Percentiles rank a stretch among this genome's conserved stretches.
Conservation (phyloP, 2,329 filamentous ascomycete genomes). For the Harringtonia aguacate region DNA sequence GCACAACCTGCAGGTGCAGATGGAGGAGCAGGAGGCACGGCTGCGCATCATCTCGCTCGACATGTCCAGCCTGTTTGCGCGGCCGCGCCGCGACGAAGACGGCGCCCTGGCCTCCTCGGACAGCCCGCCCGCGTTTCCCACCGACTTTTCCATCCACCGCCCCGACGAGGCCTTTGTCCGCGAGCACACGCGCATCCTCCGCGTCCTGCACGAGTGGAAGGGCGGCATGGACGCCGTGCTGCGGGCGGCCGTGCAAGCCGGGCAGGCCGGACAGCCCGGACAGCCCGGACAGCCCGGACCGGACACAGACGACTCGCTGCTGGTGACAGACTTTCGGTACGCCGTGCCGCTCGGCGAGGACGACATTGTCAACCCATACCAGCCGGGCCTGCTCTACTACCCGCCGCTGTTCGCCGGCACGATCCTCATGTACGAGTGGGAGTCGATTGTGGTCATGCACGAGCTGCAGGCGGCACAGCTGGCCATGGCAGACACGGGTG, state of each 20-base stretch:
- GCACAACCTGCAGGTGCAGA: conserved; percentile 50
- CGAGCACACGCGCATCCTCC: conserved; percentile 46
- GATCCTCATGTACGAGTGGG: conserved; percentile 63
- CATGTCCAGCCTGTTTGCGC: conserved; percentile 67
- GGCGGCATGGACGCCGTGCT: conserved; percentile 25
- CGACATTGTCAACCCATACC: conserved; percentile 65
- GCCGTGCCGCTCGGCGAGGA: conserved; percentile 40
- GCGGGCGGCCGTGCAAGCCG: conserved; percentile 1
- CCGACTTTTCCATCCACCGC: conserved; percentile 37
- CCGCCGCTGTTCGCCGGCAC: conserved; percentile 65
- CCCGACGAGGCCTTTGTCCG: conserved; percentile 49
- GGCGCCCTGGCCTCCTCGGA: conserved; percentile 15
- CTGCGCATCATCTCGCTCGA: conserved; percentile 68
- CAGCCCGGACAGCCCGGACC: neutral
- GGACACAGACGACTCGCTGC: conserved; percentile 13
- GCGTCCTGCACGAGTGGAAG: conserved; percentile 35
- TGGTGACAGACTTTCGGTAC: conserved; percentile 53
- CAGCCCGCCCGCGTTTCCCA: neutral
- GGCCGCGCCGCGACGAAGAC: conserved; percentile 54
- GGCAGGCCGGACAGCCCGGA: neutral
- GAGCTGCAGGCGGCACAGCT: conserved; percentile 52
- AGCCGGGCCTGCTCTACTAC: conserved; percentile 58
- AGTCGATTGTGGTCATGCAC: conserved; percentile 71
- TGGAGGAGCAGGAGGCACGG: conserved; percentile 55
- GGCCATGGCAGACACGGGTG: conserved; percentile 17